Percentiles rank a stretch among this genome's conserved stretches.
Conservation (phyloP, 2,329 filamentous ascomycete species). For the Juglanconis sp. region DNA sequence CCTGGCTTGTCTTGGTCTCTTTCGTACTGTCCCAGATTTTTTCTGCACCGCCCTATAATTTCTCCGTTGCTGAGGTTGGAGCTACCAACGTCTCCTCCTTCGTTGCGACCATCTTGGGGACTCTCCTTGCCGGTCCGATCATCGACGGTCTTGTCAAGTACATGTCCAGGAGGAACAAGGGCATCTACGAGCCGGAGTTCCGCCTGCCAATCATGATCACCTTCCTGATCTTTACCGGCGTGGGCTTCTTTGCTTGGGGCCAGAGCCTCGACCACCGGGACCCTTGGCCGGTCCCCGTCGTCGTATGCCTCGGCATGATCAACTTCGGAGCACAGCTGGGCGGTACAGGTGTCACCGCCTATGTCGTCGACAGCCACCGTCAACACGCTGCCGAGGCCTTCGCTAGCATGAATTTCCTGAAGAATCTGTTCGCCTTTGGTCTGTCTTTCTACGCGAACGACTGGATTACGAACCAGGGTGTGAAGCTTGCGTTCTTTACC, state of each 20-base stretch:
- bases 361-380: conserved; percentile 37
- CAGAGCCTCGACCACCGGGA: conserved; percentile 22
- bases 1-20: conserved; percentile 28
- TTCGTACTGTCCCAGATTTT: conserved; percentile 34
- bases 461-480: conserved; percentile 35
- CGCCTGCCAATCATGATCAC: conserved; percentile 34
- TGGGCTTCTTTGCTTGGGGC: conserved; percentile 35
- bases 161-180: conserved; percentile 33
- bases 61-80: conserved; percentile 32
- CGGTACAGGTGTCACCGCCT: conserved; percentile 34
- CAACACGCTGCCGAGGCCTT: conserved; percentile 35
- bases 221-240: conserved; percentile 32
- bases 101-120: conserved; percentile 32
- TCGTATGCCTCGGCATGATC: conserved; percentile 33
- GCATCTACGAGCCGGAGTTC: conserved; percentile 38
- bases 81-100: conserved; percentile 32
- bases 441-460: conserved; percentile 37
- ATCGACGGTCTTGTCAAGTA: conserved; percentile 32
- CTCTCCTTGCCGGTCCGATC: conserved; percentile 29
- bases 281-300: conserved; percentile 27
- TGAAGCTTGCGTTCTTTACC: conserved; percentile 34
- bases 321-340: conserved; percentile 35
- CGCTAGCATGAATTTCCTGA: conserved; percentile 36
- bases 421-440: conserved; percentile 37
- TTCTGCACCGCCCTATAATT: conserved; percentile 34